These are phyloP conservation scores for Phoma sp. DNA, from an alignment of 2,329 filamentous ascomycete genomes.

Conservation along the genomic window DNA sequence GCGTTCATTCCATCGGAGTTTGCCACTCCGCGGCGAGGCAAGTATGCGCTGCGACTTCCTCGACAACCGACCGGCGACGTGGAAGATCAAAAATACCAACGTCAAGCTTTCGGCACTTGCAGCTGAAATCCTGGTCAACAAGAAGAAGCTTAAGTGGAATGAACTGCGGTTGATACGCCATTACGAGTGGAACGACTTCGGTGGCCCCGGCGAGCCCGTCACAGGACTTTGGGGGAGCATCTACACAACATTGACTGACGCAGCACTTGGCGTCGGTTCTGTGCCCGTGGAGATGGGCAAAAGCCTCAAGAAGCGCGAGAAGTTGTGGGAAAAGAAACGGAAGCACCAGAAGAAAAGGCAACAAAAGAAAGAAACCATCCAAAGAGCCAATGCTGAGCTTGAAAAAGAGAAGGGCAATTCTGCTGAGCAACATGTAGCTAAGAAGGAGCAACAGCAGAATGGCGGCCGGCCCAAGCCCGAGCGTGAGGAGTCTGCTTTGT, in stretches of 20 bases:
- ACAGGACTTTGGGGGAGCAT: constrained; percentile 69
- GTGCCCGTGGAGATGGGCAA: constrained; percentile 68
- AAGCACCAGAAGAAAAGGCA: constrained; percentile 40
- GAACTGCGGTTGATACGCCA: constrained; percentile 69
- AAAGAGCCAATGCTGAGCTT: constrained; percentile 23
- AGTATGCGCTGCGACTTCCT: constrained; percentile 71
- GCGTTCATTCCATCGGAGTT: constrained; percentile 66
- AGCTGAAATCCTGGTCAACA: constrained; percentile 67
- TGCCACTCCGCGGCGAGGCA: constrained; percentile 54
- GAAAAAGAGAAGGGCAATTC: constrained; percentile 1
- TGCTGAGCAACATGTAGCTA: constrained; percentile 22
- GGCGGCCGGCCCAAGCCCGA: constrained; percentile 23
- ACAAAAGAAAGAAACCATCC: constrained; percentile 29
- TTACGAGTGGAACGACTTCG: constrained; percentile 78
- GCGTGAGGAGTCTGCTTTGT: constrained; percentile 35
- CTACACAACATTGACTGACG: constrained; percentile 62
- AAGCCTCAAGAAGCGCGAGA: constrained; percentile 61
- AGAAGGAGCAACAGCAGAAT: constrained; percentile 12
- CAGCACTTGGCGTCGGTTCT: constrained; percentile 67
- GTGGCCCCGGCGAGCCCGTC: constrained; percentile 74
- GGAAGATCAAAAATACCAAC: constrained; percentile 67
- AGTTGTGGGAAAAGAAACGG: constrained; percentile 57
- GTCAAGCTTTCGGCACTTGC: constrained; percentile 68
- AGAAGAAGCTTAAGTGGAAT: constrained; percentile 67
- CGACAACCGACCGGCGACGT: constrained; percentile 67